phyloP scores from a whole-genome alignment of 148 eudicot genomes.

The Cornus florida region DNA sequence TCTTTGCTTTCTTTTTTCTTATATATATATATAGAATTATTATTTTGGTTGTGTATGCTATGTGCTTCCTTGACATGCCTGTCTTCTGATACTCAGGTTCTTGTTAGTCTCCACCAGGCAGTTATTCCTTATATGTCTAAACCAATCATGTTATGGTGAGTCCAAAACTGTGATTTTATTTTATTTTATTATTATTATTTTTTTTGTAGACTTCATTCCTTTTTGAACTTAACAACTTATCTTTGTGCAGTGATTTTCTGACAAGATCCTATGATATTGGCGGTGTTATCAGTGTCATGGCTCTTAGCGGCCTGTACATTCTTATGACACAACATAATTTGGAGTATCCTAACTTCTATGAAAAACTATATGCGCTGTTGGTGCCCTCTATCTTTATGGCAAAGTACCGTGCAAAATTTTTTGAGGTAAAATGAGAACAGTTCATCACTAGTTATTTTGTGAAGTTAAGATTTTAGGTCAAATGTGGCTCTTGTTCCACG shows the following conservation, averaged over 20 bases:
- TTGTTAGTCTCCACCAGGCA: slow-evolving; percentile 65
- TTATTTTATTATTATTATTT: too few species aligned
- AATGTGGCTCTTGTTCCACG: not conserved
- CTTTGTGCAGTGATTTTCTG: slow-evolving; percentile 86
- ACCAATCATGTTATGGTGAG: slow-evolving; percentile 81
- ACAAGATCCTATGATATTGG: slow-evolving; percentile 96
- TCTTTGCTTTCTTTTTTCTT: not conserved
- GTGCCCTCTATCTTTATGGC: slow-evolving; percentile 87
- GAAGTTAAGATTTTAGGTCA: not conserved
- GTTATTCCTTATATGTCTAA: slow-evolving; percentile 83
- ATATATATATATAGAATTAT: too few species aligned
- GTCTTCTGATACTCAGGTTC: slow-evolving; percentile 57
- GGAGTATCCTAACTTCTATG: slow-evolving; percentile 85
- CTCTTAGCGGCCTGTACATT: slow-evolving; percentile 76
- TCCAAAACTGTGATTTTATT: not conserved
- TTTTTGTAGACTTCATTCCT: not conserved
- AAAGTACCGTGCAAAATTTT: slow-evolving; percentile 85
- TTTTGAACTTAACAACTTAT: not conserved
- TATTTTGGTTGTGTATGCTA: not conserved
- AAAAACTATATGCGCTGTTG: slow-evolving; percentile 86
- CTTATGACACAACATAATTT: slow-evolving; percentile 87
- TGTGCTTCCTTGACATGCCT: slow-evolving; percentile 1
- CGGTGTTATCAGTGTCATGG: slow-evolving; percentile 96
- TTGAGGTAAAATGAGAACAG: slow-evolving; percentile 51
- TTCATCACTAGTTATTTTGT: slow-evolving; percentile 12